Evolutionary conservation across 768 basidiomycete genomes (phyloP), one percentile per base, ranked within the genome.

Genomic region (Mycena amicta): DNA sequence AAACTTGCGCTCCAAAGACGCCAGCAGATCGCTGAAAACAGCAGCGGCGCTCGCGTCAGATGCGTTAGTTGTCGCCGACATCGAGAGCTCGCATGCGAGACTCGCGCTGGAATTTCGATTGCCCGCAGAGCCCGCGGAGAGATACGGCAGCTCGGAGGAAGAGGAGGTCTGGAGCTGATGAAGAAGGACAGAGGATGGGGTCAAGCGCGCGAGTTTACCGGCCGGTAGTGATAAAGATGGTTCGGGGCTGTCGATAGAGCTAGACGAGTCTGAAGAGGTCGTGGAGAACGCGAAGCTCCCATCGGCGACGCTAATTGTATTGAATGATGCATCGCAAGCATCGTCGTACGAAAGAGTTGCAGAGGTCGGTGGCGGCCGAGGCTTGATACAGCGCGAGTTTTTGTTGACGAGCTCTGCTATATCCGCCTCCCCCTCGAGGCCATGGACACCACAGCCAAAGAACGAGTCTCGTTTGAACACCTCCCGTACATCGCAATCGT

Each of bases 1-100:
- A 47, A 55, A 59, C 52, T 59, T 63, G 45, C 61, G 54, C 29
- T 59, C 61, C 51, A 59, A 45, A 13, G 61, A 63, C 18, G 57
- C 61, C 11, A 63, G 55, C 27, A 63, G 52, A 46, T 63, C 61
- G 50, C 52, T 59, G 40, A 63, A 63, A 8, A 49, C 47, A 6
- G 12, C 6, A 8, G 41, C 6, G 12, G 41, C 41, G 26, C 47
- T 25, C 3, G 55, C 39, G 13, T 27, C 53, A 1, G 30, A 28
- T 1, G 56, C 40, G 31, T 8, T 23, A 4, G 56, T 53, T 3
- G 29, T 16, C 22, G 43, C 43, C 8, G 43, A n/a, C 31, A 37
- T 52, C 6, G 56, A n/a, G 13, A 6, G 5, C 27, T 43, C 41
- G 43, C 27, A 46, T 20, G 43, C 47, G 15, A 55, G 28, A 22